A percentile compares a stretch with the other conserved stretches of the same genome.
phyloP scores from a whole-genome alignment of 1,284 basidiomycete genomes.

The Tilletiaria anomala region DNA sequence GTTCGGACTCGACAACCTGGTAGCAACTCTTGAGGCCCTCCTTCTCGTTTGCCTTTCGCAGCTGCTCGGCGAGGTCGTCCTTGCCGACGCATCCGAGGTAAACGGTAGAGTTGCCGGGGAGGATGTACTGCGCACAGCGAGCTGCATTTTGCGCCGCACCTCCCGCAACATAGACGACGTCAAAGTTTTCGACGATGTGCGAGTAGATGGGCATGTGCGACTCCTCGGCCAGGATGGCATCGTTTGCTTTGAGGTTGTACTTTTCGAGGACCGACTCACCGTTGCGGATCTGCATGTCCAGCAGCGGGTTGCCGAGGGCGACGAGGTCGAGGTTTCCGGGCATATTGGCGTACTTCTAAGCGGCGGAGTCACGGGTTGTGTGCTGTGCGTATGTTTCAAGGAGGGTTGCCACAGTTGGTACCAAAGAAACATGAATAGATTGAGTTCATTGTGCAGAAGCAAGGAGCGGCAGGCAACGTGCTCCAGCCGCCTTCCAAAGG shows the following conservation, averaged over 20 bases:
- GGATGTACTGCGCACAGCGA: conserved; percentile 73
- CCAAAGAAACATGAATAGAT: too few relatives aligned
- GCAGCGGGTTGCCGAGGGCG: conserved; percentile 38
- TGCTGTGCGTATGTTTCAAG: too few relatives aligned
- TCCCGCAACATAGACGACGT: conserved; percentile 83
- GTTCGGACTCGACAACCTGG: conserved; percentile 67
- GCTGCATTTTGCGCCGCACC: conserved; percentile 95
- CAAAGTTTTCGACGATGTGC: conserved; percentile 62
- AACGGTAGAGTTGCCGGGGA: conserved; percentile 61
- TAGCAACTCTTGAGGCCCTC: conserved; percentile 83
- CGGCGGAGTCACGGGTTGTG: too few relatives aligned
- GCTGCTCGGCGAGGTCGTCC: conserved; percentile 75
- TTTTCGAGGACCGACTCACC: conserved; percentile 74
- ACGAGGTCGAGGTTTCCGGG: conserved; percentile 29
- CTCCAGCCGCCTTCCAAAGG: too few relatives aligned
- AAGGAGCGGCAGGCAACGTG: too few relatives aligned
- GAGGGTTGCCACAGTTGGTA: too few relatives aligned
- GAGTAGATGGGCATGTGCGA: conserved; percentile 68
- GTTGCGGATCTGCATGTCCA: conserved; percentile 45
- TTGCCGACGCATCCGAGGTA: conserved; percentile 90
- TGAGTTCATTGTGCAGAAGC: too few relatives aligned
- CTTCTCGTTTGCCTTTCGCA: conserved; percentile 79
- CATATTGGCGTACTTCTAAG: too few relatives aligned
- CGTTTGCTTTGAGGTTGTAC: conserved; percentile 84
- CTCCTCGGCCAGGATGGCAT: conserved; percentile 84